Conservation (phyloP, 2,329 filamentous ascomycete genomes). For the Fonsecaea pedrosoi region DNA sequence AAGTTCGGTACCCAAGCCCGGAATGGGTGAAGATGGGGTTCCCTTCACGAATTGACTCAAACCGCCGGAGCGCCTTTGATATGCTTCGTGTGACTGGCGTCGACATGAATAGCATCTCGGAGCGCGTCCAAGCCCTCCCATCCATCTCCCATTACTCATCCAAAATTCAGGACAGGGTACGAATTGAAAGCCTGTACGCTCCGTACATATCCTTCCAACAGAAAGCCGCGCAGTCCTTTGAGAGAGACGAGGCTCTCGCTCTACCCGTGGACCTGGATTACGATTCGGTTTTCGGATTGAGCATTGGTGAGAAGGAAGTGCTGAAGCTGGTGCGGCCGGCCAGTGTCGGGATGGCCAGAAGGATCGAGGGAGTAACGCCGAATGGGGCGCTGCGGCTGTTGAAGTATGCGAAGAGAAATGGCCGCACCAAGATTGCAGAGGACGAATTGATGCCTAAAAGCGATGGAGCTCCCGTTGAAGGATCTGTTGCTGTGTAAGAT, state of each 20-base stretch:
- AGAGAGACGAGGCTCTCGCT: conserved; percentile 75
- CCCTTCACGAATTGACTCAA: conserved; percentile 69
- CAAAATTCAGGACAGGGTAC: conserved; percentile 71
- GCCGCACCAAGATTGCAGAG: conserved; percentile 1
- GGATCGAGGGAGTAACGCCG: conserved; percentile 76
- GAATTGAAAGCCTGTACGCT: conserved; percentile 83
- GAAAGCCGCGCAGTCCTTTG: conserved; percentile 69
- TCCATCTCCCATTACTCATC: conserved; percentile 56
- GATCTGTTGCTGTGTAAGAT: conserved; percentile 1
- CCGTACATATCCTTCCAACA: conserved; percentile 81
- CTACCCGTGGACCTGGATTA: conserved; percentile 82
- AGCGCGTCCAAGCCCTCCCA: conserved; percentile 58
- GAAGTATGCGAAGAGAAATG: conserved; percentile 48
- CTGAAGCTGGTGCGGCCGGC: conserved; percentile 76
- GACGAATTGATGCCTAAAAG: conserved; percentile 3
- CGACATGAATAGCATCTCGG: conserved; percentile 54
- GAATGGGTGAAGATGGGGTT: conserved; percentile 76
- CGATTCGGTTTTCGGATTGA: conserved; percentile 72
- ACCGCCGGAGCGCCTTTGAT: conserved; percentile 75
- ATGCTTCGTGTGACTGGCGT: conserved; percentile 73
- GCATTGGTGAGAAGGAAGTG: conserved; percentile 76
- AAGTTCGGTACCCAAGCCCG: conserved; percentile 64
- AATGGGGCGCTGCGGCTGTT: conserved; percentile 53
- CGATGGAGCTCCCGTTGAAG: not conserved
- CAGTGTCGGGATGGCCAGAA: conserved; percentile 83